These are phyloP conservation scores for Albugo laibachii DNA, from an alignment of 352 stramenopile species.

Conservation along the genomic window DNA sequence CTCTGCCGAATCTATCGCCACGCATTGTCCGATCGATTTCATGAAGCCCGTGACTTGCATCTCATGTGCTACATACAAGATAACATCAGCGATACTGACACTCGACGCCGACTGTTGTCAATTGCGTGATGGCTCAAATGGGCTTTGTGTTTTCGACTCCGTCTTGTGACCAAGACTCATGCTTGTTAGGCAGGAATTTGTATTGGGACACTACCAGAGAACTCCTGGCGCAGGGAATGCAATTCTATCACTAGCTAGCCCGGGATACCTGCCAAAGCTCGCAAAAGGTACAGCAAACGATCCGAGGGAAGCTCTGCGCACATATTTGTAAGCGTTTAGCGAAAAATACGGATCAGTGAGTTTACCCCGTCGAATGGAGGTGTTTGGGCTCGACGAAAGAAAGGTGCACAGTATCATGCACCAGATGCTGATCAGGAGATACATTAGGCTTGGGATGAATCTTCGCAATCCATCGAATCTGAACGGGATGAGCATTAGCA, in stretches of 20 bases:
- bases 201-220: constrained; percentile 82
- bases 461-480: constrained; percentile 93
- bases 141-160: constrained; percentile 91
- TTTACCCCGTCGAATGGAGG: constrained; percentile 86
- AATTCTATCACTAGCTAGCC: constrained; percentile 83
- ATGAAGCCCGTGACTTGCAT: constrained; percentile 94
- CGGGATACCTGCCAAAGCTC: constrained; percentile 83
- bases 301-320: constrained; percentile 92
- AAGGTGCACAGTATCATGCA: constrained; percentile 93
- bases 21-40: constrained; percentile 94
- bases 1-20: constrained; percentile 97
- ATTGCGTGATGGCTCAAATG: constrained; percentile 85
- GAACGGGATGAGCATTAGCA: constrained; percentile 32
- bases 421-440: constrained; percentile 99
- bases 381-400: constrained; percentile 94
- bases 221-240: too few relatives aligned
- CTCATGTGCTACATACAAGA: constrained; percentile 98
- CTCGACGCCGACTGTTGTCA: constrained; percentile 95
- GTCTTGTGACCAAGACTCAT: constrained; percentile 92
- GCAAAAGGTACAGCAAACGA: constrained; percentile 86
- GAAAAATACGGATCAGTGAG: constrained; percentile 93
- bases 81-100: constrained; percentile 83
- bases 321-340: constrained; percentile 92
- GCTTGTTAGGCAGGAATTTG: constrained; percentile 95
- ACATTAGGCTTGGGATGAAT: constrained; percentile 96